phyloP scores from a whole-genome alignment of 1,284 basidiomycete species.

The Trametes pubescens region DNA sequence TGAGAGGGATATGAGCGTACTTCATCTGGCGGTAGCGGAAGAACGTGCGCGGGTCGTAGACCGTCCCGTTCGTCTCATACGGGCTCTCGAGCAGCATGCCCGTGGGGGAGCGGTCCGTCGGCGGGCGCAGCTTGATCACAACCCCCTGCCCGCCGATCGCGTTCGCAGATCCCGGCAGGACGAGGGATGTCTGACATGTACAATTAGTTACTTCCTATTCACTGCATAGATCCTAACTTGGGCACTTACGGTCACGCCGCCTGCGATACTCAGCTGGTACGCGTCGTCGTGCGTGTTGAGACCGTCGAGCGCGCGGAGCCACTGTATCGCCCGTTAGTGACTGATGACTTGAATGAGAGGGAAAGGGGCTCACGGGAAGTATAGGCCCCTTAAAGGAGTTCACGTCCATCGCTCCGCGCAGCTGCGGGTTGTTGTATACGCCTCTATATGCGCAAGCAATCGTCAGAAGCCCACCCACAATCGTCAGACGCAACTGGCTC shows the following conservation, averaged over 20 bases:
- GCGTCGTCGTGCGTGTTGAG: constrained; percentile 51
- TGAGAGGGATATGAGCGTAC: constrained; percentile 18
- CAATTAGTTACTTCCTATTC: background rate
- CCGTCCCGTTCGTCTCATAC: constrained; percentile 46
- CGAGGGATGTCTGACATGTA: constrained; percentile 44
- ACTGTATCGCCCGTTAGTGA: constrained; percentile 30
- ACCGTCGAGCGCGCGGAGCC: constrained; percentile 57
- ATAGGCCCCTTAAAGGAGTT: constrained; percentile 49
- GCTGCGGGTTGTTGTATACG: constrained; percentile 32
- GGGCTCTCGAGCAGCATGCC: constrained; percentile 59
- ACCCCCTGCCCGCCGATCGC: constrained; percentile 52
- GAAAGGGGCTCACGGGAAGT: constrained; percentile 41
- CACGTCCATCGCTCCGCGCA: constrained; percentile 43
- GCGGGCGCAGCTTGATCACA: constrained; percentile 59
- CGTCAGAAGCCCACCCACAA: background rate
- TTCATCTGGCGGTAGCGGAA: constrained; percentile 61
- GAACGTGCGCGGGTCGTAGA: constrained; percentile 38
- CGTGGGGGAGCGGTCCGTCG: constrained; percentile 52
- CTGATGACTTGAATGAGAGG: background rate
- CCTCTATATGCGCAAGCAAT: constrained; percentile 13
- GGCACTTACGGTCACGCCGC: constrained; percentile 50
- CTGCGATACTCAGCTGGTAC: constrained; percentile 50
- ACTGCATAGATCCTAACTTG: too few relatives aligned
- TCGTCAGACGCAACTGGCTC: background rate
- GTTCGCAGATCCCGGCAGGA: constrained; percentile 58